Conservation (phyloP, 2,329 filamentous ascomycete species). For the Talaromyces sp. region DNA sequence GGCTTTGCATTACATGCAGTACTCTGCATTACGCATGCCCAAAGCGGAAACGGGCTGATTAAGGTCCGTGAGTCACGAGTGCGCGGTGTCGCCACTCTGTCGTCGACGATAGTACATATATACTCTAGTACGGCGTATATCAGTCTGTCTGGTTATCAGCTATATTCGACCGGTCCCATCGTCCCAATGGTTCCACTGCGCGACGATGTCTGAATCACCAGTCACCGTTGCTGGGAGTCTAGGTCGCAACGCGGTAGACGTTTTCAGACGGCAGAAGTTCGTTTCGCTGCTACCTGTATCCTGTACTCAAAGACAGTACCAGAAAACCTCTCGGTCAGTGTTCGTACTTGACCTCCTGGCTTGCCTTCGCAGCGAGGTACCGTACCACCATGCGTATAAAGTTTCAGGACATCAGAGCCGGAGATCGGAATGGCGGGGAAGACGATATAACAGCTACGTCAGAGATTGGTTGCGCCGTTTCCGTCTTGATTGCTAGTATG, state of each 20-base stretch:
- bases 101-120: neutral
- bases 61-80: neutral
- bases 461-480: neutral
- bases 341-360: neutral
- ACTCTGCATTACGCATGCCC: neutral
- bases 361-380: neutral
- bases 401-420: slow-evolving; percentile 2
- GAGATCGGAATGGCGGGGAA: slow-evolving; percentile 5
- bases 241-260: neutral
- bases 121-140: neutral
- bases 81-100: neutral
- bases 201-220: neutral
- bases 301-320: neutral
- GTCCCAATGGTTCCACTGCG: neutral
- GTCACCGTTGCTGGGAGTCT: neutral
- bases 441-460: neutral
- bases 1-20: neutral
- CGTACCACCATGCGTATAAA: neutral
- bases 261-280: neutral
- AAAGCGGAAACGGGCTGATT: neutral
- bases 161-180: too few relatives aligned
- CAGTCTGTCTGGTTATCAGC: neutral
- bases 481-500: neutral
- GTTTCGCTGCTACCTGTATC: neutral
- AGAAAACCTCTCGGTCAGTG: neutral